Conservation (phyloP, 352 stramenopile species). For the Thalassiosira hispida region DNA sequence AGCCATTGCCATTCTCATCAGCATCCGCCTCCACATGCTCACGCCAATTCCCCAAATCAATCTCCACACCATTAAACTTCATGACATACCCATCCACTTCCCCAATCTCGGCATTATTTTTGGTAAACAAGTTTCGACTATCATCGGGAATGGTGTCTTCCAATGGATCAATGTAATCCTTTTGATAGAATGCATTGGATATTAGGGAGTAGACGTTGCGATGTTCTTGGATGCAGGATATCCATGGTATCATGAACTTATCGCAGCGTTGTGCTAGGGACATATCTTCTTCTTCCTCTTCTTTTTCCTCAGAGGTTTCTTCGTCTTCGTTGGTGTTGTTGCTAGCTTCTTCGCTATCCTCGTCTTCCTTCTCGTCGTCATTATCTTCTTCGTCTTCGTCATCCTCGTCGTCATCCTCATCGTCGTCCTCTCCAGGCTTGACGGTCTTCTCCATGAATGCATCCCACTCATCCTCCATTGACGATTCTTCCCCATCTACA, state of each 20-base stretch:
- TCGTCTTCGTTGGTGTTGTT: neutral
- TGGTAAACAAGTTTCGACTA: conserved; percentile 9
- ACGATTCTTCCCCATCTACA: neutral
- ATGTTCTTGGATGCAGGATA: conserved; percentile 65
- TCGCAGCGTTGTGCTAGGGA: conserved; percentile 53
- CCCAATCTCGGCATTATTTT: conserved; percentile 27
- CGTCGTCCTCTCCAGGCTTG: conserved; percentile 39
- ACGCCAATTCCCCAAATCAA: conserved; percentile 65
- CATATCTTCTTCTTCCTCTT: conserved; percentile 7
- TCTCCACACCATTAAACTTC: conserved; percentile 45
- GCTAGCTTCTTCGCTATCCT: conserved; percentile 1
- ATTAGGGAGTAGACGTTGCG: conserved; percentile 73
- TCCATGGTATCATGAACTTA: conserved; percentile 63
- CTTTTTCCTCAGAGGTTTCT: conserved; percentile 3
- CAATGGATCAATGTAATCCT: conserved; percentile 61
- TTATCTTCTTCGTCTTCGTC: conserved; percentile 35
- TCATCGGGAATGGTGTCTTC: conserved; percentile 40
- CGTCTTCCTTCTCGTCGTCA: conserved; percentile 27
- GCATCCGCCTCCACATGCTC: conserved; percentile 54
- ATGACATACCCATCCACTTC: conserved; percentile 35
- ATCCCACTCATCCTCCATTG: conserved; percentile 48
- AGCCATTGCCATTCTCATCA: conserved; percentile 23
- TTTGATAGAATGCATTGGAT: conserved; percentile 70
- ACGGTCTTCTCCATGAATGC: conserved; percentile 55
- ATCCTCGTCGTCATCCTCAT: conserved; percentile 31